phyloP scores from a whole-genome alignment of 2,329 filamentous ascomycete genomes.

The Dendryphion nanum region DNA sequence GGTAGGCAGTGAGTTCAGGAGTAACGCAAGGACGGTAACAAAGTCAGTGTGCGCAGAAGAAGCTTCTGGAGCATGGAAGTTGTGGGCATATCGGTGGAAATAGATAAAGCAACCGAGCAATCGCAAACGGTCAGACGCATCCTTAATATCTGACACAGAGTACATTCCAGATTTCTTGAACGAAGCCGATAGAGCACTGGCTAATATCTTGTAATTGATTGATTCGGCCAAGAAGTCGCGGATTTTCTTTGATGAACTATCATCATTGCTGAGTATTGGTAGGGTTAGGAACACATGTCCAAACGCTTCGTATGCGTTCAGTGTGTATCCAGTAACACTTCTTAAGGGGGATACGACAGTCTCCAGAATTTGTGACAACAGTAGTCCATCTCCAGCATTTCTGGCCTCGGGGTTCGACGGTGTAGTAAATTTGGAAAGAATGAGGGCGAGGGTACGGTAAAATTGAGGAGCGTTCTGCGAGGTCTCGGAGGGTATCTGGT shows the following conservation, averaged over 20 bases:
- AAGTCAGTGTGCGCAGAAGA: constrained; percentile 53
- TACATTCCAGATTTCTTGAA: constrained; percentile 26
- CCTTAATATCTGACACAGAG: constrained; percentile 26
- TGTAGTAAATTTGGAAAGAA: constrained; percentile 9
- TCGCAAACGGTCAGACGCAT: constrained; percentile 50
- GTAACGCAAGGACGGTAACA: constrained; percentile 54
- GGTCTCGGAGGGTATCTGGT: constrained; percentile 33
- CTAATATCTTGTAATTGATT: constrained; percentile 52
- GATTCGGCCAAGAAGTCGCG: constrained; percentile 43
- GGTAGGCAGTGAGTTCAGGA: constrained; percentile 57
- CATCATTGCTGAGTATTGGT: constrained; percentile 32
- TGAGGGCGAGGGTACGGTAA: constrained; percentile 30
- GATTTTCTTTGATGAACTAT: constrained; percentile 19
- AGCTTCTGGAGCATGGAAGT: constrained; percentile 36
- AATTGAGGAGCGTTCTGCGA: constrained; percentile 30
- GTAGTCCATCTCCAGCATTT: constrained; percentile 1
- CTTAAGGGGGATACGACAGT: constrained; percentile 30
- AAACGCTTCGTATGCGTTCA: constrained; percentile 40
- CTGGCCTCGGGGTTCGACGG: constrained; percentile 3
- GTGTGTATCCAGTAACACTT: constrained; percentile 32
- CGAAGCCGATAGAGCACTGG: constrained; percentile 28
- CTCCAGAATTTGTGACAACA: constrained; percentile 14
- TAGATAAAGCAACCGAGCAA: constrained; percentile 61
- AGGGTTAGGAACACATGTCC: constrained; percentile 45
- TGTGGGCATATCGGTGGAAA: constrained; percentile 52